Base-by-base conservation (phyloP, 164 flowering plant genomes). In the Annona cherimola region DNA sequence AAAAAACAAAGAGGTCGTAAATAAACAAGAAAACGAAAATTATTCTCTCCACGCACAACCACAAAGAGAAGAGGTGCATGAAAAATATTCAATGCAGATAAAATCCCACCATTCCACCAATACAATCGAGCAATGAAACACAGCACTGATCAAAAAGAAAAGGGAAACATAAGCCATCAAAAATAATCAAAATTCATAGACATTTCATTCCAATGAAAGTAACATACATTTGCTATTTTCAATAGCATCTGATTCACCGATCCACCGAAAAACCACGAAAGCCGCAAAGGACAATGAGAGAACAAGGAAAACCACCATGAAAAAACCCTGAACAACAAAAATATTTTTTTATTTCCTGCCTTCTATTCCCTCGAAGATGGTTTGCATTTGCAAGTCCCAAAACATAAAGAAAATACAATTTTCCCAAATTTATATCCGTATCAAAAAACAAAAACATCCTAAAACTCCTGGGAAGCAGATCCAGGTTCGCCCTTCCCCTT, bases 381-480 rank as follows among this genome's bases (percentile, higher is more conserved):
- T 16, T 2, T 50, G 14, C 57, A 50, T 50, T 50, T 50, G 14
- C 57, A 50, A 50, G 14, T 50, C 14, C 9, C 57, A 11, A 50
- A 50, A 50, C 9, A 5, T 11, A 50, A 50, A 50, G 9, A 50
- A 9, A 9, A 50, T 16, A 50, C 9, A 50, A 9, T 50, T 9
- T 16, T 16, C 1, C 14, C 57, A 50, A 50, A 5, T 16, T 9
- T 50, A 16, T 50, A 50, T 9, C 57, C 14, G 57, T 50, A 50
- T 50, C 3, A 50, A 45, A 26, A 73, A 65, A 50, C 69, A 78
- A 16, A 61, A 61, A 20, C 18, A 61, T 0, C 39, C 69, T 81
- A 86, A 66, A 83, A 85, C 69, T 88, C 91, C 64, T 88, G 88
- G 0, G 91, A 88, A 2, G 85, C 88, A 54, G 91, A 84, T 3